Conservation (phyloP, 148 eudicot species). For the Mesembryanthemum crystallinum region DNA sequence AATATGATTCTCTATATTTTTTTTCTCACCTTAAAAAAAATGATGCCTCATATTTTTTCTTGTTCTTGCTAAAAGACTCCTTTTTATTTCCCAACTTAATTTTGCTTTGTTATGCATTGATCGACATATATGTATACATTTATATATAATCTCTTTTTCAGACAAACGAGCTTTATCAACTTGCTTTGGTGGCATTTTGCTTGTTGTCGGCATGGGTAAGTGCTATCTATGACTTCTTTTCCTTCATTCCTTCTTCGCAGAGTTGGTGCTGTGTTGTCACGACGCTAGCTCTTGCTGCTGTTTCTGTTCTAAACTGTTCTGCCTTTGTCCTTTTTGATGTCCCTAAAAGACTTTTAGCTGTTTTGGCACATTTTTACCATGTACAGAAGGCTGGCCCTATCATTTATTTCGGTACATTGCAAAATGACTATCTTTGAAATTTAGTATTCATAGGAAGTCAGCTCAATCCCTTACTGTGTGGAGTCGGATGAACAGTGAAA, state of each 20-base stretch:
- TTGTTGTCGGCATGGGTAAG: slow-evolving; percentile 96
- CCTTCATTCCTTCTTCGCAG: neutral
- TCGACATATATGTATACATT: slow-evolving; percentile 12
- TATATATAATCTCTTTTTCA: slow-evolving; percentile 33
- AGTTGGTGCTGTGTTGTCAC: neutral
- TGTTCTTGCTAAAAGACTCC: neutral
- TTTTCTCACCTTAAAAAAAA: no score
- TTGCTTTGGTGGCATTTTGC: slow-evolving; percentile 97
- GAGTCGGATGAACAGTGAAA: slow-evolving; percentile 1
- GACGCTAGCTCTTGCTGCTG: neutral
- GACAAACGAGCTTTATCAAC: slow-evolving; percentile 99
- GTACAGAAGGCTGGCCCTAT: neutral
- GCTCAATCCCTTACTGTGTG: neutral
- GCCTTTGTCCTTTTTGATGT: neutral
- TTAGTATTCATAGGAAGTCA: neutral
- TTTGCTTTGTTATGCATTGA: neutral
- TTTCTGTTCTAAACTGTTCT: neutral
- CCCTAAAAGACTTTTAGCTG: neutral
- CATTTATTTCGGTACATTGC: neutral
- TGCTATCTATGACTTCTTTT: neutral
- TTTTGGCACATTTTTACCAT: neutral
- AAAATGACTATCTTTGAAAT: neutral
- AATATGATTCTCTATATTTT: no score
- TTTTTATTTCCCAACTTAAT: neutral
- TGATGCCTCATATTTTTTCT: neutral